Evolutionary conservation across 169 alveolate genomes (phyloP).

Genomic region (Plasmodium billcollinsi): DNA sequence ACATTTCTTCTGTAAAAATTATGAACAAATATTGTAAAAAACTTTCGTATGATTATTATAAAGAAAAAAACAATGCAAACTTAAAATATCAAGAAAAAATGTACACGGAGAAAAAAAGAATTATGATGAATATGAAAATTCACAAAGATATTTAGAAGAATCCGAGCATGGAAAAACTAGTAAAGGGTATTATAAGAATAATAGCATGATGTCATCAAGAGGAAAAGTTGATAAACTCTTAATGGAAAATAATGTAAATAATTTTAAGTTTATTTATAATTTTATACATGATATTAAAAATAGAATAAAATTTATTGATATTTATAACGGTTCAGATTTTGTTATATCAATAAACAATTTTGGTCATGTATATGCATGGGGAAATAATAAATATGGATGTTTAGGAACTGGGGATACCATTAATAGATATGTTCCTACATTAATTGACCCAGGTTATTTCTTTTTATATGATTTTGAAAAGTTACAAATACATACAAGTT

Average conservation of each 20-base stretch:
- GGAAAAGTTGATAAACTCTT: conserved; percentile 37
- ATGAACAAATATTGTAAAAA: conserved; percentile 38
- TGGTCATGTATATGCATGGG: conserved; percentile 76
- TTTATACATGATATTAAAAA: conserved; percentile 64
- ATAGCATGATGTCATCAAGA: conserved; percentile 13
- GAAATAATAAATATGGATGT: conserved; percentile 71
- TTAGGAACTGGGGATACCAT: conserved; percentile 74
- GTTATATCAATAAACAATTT: conserved; percentile 68
- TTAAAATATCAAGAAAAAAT: conserved; percentile 23
- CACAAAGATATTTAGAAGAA: conserved; percentile 20
- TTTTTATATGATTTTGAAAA: conserved; percentile 74
- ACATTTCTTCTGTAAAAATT: conserved; percentile 29
- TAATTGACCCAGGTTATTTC: conserved; percentile 73
- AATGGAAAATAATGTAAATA: conserved; percentile 50
- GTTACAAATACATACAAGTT: conserved; percentile 67
- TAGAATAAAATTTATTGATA: conserved; percentile 64
- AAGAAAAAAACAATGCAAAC: conserved; percentile 21
- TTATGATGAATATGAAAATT: conserved; percentile 30
- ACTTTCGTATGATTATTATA: conserved; percentile 29
- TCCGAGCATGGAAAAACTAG: not conserved
- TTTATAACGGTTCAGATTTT: conserved; percentile 68
- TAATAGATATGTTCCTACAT: conserved; percentile 64
- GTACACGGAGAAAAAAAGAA: conserved; percentile 19
- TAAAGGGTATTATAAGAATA: conserved; percentile 47
- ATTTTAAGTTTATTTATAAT: conserved; percentile 56